Evolutionary conservation across 179 eudicot species (phyloP).

Genomic region (Actinidia arguta): DNA sequence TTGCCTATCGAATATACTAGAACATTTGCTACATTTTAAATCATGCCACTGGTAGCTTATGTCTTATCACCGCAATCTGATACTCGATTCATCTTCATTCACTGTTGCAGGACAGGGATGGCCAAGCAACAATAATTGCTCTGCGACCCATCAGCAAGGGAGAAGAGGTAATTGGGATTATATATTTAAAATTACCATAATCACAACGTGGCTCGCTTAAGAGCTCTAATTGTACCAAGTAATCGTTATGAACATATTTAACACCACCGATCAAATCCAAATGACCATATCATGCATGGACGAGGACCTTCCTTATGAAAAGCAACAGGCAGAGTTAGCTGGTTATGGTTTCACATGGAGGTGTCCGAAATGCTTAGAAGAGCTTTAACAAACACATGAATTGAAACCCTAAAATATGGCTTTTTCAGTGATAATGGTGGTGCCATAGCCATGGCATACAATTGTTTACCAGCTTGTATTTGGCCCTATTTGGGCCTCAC

Average conservation of each 20-base stretch:
- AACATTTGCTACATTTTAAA: background rate
- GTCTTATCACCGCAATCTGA: background rate
- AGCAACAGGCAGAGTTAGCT: constrained; percentile 77
- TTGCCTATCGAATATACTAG: background rate
- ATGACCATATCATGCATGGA: constrained; percentile 92
- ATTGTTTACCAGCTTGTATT: background rate
- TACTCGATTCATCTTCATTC: background rate
- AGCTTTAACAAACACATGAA: constrained; percentile 11
- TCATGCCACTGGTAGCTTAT: background rate
- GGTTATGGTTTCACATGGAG: constrained; percentile 90
- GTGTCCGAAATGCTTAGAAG: constrained; percentile 75
- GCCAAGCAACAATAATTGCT: constrained; percentile 84
- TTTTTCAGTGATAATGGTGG: background rate
- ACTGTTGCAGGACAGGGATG: constrained; percentile 79
- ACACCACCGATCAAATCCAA: constrained; percentile 37
- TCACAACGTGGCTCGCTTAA: background rate
- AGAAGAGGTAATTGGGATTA: constrained; percentile 65
- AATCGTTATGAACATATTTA: background rate
- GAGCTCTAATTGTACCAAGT: background rate
- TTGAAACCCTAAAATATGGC: background rate
- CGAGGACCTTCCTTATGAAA: constrained; percentile 79
- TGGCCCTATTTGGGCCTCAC: background rate
- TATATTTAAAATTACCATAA: background rate
- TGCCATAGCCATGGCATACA: background rate
- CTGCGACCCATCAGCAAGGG: constrained; percentile 59